Base-by-base conservation (phyloP, 106 monocot genomes). In the Dendrobium huoshanense region DNA sequence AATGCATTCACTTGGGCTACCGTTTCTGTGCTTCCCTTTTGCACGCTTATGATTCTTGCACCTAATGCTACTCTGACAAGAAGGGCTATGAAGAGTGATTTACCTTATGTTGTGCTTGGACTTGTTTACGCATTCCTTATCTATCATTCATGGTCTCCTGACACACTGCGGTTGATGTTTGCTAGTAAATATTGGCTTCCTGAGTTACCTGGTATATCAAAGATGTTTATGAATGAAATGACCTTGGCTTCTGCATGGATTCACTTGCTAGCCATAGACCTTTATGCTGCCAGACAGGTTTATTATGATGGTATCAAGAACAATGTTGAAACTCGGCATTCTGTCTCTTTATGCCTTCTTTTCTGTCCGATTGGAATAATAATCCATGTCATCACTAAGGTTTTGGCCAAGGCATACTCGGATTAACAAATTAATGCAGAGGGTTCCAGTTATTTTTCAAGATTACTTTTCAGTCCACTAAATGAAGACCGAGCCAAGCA, bases 11-110 rank as follows among this genome's bases (percentile, higher is more conserved):
- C 93, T 29, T 85, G 82, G 80, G 92, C 91, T 82, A 98, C 98
- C 11, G 58, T 95, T 85, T 90, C 94, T 41, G 98, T 98, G 41
- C 92, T 98, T 82, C 98, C 98, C 18, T 98, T 98, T 83, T 98
- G 95, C 72, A 85, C 91, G 42, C 83, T 98, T 49, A 98, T 98
- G 98, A 88, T 98, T 89, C 44, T 93, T 56, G 92, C 92, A 31
- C 97, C 92, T 58, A 91, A 92, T 75, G 67, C 98, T 55, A 33
- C 88, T 77, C 43, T 98, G 70, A 99, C 98, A 19, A 95, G 81
- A 78, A 89, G 78, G 77, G 77, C 77, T 27, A 92, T 93, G 88
- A 91, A 95, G 56, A 99, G 87, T 79, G 87, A 75, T 56, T 40
- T 87, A 64, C 95, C 95, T 22, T 99, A 89, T 81, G 88, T 90